Base-by-base conservation (phyloP, 1,139 yeast species). In the Nakaseomyces bracarensis region DNA sequence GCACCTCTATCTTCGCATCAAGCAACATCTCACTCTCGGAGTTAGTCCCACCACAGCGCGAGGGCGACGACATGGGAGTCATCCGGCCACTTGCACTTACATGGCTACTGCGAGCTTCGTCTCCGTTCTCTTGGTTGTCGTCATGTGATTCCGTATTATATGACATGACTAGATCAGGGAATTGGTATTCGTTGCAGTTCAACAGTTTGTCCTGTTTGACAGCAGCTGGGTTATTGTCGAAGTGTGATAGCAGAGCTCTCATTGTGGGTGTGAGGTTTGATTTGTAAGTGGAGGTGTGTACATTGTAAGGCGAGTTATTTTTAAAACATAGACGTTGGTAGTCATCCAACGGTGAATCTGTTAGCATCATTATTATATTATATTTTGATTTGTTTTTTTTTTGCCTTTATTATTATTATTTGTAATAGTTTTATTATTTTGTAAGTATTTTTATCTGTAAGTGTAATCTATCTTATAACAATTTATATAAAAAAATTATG, bases 331-430 rank as follows among this genome's bases (percentile, higher is more conserved):
- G 42, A 38, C 63, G 46, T 46, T 60, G 64, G 42, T 57, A 60
- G 40, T 58, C 63, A 40, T 60, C 64, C 27, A 55, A 35, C n/a
- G 63, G 60, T 23, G 46, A 49, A 5, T 43, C 45, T 2, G 57
- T 41, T 4, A 59, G 45, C 26, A 26, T 42, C 14, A 57, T 25
- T 36, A 5, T 35, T 7, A 19, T 7, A 10, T 22, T 34, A 13
- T 27, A 10, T 6, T 29, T 4, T 29, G 34, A 19, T 18, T 4
- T 20, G 3, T 33, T 7, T 13, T 30, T 30, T 16, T 8, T 30
- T 8, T 30, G 25, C n/a, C n/a, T n/a, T n/a, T n/a, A n/a, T n/a
- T n/a, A n/a, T n/a, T n/a, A n/a, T n/a, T n/a, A n/a, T n/a, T n/a
- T n/a, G n/a, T n/a, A n/a, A n/a, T n/a, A n/a, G n/a, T n/a, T n/a